These are phyloP conservation scores for Lantana camara DNA, from an alignment of 257 asterid genomes.

Conservation along the genomic window DNA sequence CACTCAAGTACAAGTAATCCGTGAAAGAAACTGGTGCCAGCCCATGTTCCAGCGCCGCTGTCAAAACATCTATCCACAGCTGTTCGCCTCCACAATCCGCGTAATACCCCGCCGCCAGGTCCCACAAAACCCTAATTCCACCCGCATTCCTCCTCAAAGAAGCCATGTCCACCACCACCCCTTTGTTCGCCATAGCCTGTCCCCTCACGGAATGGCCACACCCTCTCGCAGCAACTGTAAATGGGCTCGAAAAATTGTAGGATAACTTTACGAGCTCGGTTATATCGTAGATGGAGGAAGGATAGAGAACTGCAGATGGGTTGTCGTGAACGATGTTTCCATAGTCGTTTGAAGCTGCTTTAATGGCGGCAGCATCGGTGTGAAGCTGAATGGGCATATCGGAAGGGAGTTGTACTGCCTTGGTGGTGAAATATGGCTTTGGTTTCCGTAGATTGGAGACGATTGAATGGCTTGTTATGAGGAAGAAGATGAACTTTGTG, in stretches of 20 bases:
- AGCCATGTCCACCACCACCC: conserved; percentile 57
- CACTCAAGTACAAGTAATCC: conserved; percentile 54
- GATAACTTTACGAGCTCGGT: conserved; percentile 40
- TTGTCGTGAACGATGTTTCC: conserved; percentile 43
- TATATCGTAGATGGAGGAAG: conserved; percentile 45
- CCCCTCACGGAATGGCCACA: conserved; percentile 65
- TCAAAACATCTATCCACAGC: conserved; percentile 54
- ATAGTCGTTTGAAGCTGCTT: conserved; percentile 47
- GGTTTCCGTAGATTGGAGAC: conserved; percentile 25
- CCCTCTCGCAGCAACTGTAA: conserved; percentile 53
- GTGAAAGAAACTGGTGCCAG: conserved; percentile 64
- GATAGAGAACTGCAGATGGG: conserved; percentile 54
- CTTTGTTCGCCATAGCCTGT: conserved; percentile 56
- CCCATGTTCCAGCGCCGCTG: conserved; percentile 38
- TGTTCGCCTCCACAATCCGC: conserved; percentile 63
- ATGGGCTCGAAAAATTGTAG: conserved; percentile 36
- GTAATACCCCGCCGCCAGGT: conserved; percentile 35
- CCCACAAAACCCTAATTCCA: conserved; percentile 50
- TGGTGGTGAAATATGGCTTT: conserved; percentile 11
- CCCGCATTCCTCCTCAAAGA: conserved; percentile 18
- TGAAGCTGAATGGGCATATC: conserved; percentile 33
- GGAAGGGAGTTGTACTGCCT: conserved; percentile 4
- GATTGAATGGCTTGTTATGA: conserved; percentile 33
- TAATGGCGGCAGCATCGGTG: conserved; percentile 32
- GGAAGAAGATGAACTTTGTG: conserved; percentile 19